Evolutionary conservation across 805 yeast species (phyloP).

Genomic region (Saccharomycopsis fodiens): DNA sequence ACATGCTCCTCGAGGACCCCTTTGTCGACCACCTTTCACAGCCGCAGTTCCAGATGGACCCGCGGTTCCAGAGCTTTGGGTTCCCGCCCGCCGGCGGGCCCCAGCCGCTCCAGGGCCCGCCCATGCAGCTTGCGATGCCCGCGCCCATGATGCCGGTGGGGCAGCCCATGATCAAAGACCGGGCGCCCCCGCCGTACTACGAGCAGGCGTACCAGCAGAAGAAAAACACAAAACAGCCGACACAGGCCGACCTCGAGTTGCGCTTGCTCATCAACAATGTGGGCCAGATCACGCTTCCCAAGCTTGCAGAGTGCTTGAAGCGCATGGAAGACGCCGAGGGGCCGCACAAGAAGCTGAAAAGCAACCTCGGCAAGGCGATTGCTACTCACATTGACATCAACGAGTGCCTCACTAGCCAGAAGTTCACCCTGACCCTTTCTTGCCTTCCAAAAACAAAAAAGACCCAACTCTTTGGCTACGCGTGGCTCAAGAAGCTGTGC

Average conservation of each 20-base stretch:
- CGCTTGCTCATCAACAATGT: slow-evolving; percentile 17
- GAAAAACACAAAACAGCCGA: slow-evolving; percentile 8
- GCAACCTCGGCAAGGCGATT: neutral
- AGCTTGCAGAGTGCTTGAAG: slow-evolving; percentile 6
- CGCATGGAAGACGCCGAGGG: neutral
- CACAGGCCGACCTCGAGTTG: slow-evolving; percentile 19
- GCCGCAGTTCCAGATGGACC: neutral
- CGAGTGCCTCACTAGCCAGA: slow-evolving; percentile 10
- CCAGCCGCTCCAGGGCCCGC: no score
- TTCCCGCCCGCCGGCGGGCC: no score
- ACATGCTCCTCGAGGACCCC: neutral
- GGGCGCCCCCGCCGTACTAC: neutral
- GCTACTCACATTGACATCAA: neutral
- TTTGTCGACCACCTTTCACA: neutral
- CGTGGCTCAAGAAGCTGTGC: slow-evolving; percentile 68
- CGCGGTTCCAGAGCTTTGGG: no score
- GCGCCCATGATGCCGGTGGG: neutral
- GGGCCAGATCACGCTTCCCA: slow-evolving; percentile 4
- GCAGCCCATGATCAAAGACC: no score
- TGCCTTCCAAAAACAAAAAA: slow-evolving; percentile 27
- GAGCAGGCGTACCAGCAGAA: neutral
- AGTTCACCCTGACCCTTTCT: slow-evolving; percentile 25
- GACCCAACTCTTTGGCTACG: slow-evolving; percentile 70
- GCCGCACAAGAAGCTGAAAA: neutral
- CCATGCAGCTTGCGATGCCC: neutral